Conservation (phyloP, 441 rosid species). For the Gossypium gossypioides region DNA sequence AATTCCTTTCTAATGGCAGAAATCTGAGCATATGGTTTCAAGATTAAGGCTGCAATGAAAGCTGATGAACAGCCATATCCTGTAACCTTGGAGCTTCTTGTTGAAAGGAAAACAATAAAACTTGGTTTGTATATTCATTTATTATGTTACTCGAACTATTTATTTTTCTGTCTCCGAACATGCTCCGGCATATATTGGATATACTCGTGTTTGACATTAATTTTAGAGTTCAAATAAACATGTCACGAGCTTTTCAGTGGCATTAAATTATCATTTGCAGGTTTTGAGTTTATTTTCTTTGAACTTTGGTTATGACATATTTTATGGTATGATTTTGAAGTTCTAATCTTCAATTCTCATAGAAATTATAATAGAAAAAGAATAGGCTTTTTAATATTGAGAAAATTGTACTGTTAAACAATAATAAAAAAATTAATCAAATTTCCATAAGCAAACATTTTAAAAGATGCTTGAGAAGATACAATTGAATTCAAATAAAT, state of each 20-base stretch:
- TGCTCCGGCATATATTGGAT: neutral
- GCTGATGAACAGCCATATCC: neutral
- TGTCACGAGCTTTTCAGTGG: neutral
- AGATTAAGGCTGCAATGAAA: constrained; percentile 28
- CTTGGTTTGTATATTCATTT: neutral
- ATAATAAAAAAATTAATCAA: neutral
- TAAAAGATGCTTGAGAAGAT: no score
- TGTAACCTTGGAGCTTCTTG: neutral
- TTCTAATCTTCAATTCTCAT: no score
- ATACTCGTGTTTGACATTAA: neutral
- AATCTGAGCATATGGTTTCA: constrained; percentile 59
- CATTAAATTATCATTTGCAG: neutral
- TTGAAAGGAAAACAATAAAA: neutral
- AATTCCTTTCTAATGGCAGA: constrained; percentile 32
- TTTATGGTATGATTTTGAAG: no score
- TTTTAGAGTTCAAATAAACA: neutral
- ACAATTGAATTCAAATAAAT: neutral
- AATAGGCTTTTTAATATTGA: no score
- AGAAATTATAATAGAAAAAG: no score
- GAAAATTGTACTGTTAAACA: neutral
- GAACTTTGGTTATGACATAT: neutral
- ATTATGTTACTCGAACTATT: neutral
- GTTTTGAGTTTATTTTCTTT: neutral
- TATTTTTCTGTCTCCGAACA: neutral
- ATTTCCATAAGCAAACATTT: no score